Conservation (phyloP, 2,329 filamentous ascomycete species). For the Trichoderma sp. region DNA sequence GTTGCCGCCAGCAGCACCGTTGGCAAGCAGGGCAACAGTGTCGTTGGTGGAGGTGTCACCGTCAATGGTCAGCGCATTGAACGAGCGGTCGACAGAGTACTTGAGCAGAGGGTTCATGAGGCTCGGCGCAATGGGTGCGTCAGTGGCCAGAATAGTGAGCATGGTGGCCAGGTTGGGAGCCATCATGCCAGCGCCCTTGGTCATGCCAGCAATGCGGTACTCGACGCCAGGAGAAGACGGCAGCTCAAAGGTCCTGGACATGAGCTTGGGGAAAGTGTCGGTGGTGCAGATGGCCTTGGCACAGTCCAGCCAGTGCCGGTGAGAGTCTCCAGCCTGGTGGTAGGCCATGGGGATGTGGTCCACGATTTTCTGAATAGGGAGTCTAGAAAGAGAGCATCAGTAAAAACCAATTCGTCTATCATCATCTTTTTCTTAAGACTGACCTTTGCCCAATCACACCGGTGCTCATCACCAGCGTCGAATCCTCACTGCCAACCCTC, state of each 20-base stretch:
- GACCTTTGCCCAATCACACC: conserved; percentile 90
- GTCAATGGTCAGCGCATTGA: conserved; percentile 96
- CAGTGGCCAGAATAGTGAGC: conserved; percentile 86
- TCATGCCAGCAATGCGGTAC: conserved; percentile 90
- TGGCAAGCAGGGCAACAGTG: conserved; percentile 90
- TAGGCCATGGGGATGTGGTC: conserved; percentile 76
- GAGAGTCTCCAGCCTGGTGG: conserved; percentile 66
- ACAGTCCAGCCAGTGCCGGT: conserved; percentile 81
- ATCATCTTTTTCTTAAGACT: background rate
- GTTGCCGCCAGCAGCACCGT: conserved; percentile 79
- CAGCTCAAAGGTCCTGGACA: conserved; percentile 79
- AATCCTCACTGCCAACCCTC: conserved; percentile 47
- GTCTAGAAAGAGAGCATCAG: conserved; percentile 40
- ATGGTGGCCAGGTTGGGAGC: conserved; percentile 98
- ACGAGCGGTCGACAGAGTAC: conserved; percentile 75
- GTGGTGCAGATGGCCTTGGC: conserved; percentile 96
- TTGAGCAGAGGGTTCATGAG: conserved; percentile 69
- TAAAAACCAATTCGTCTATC: background rate
- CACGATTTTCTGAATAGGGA: conserved; percentile 89
- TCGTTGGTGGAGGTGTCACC: conserved; percentile 98
- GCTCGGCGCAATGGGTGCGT: conserved; percentile 70
- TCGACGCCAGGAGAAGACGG: conserved; percentile 72
- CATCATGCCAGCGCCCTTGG: conserved; percentile 98
- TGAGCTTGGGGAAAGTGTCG: conserved; percentile 95
- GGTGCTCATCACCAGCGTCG: conserved; percentile 95